Conservation (phyloP, 2,329 filamentous ascomycete species). For the Monosporascus sp. region DNA sequence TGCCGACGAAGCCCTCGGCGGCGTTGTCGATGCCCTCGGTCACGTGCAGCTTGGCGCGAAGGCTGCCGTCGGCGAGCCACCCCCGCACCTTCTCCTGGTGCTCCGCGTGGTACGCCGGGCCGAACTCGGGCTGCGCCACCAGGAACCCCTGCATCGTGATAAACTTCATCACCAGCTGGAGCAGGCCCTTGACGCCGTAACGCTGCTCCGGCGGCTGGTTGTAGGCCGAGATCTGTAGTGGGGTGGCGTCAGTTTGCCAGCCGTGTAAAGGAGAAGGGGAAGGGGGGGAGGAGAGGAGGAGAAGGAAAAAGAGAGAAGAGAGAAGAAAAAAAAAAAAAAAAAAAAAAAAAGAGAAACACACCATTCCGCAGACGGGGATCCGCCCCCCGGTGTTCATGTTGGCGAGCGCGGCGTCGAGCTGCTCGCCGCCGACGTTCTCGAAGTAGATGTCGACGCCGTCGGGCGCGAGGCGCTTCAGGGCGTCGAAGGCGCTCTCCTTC, state of each 20-base stretch:
- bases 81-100: slow-evolving; percentile 70
- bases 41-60: slow-evolving; percentile 64
- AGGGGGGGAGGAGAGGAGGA: background rate
- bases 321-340: slow-evolving; percentile 4
- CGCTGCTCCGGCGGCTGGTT: slow-evolving; percentile 50
- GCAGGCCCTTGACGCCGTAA: slow-evolving; percentile 63
- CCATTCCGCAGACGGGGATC: slow-evolving; percentile 59
- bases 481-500: slow-evolving; percentile 61
- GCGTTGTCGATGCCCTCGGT: slow-evolving; percentile 76
- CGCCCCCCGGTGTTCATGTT: slow-evolving; percentile 59
- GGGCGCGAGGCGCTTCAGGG: slow-evolving; percentile 61
- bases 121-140: slow-evolving; percentile 59
- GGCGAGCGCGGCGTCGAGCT: slow-evolving; percentile 56
- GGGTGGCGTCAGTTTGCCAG: slow-evolving; percentile 23
- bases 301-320: slow-evolving; percentile 3
- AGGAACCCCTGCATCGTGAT: slow-evolving; percentile 73
- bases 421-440: slow-evolving; percentile 74
- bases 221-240: slow-evolving; percentile 63
- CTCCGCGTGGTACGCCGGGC: slow-evolving; percentile 59
- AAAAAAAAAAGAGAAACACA: slow-evolving; percentile 29
- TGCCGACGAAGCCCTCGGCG: slow-evolving; percentile 65
- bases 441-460: slow-evolving; percentile 76
- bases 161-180: slow-evolving; percentile 63
- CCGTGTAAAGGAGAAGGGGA: slow-evolving; percentile 13
- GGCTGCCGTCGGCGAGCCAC: slow-evolving; percentile 70